A percentile compares a stretch with the other conserved stretches of the same genome.
phyloP scores from a whole-genome alignment of 805 yeast genomes.

The Yarrowia keelungensis region DNA sequence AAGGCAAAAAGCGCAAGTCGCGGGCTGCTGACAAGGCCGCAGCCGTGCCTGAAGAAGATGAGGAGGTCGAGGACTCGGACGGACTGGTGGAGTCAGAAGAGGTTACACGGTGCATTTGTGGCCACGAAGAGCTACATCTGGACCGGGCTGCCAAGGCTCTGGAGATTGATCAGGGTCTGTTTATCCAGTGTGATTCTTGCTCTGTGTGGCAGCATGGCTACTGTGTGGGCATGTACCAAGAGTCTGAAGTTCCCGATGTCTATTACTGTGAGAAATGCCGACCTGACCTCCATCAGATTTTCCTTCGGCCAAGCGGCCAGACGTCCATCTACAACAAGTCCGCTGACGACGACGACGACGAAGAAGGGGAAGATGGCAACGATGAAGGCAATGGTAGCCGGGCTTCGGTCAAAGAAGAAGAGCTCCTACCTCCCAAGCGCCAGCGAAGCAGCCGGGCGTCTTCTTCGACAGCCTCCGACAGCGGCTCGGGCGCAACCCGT shows the following conservation, averaged over 20 bases:
- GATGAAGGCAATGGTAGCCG: conserved; percentile 21
- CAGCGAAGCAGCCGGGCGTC: conserved; percentile 33
- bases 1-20: conserved; percentile 27
- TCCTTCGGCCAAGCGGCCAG: conserved; percentile 57
- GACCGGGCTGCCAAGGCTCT: conserved; percentile 45
- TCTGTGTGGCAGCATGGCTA: conserved; percentile 98
- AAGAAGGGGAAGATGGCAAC: conserved; percentile 45
- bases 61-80: conserved; percentile 41
- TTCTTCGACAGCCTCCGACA: conserved; percentile 32
- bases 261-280: conserved; percentile 94
- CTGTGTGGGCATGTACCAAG: conserved; percentile 85
- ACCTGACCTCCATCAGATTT: conserved; percentile 77
- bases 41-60: conserved; percentile 31
- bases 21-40: conserved; percentile 28
- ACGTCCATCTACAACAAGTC: conserved; percentile 60
- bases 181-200: conserved; percentile 94
- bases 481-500: conserved; percentile 8
- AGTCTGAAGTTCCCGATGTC: conserved; percentile 83
- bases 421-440: conserved; percentile 23
- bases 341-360: conserved; percentile 49
- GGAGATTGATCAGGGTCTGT: conserved; percentile 85
- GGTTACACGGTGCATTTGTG: conserved; percentile 63
- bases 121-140: conserved; percentile 56
- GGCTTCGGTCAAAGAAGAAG: conserved; percentile 33
- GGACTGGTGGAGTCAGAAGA: conserved; percentile 48